Base-by-base conservation (phyloP, 768 basidiomycete species). In the Coprinopsis strossmayeri region DNA sequence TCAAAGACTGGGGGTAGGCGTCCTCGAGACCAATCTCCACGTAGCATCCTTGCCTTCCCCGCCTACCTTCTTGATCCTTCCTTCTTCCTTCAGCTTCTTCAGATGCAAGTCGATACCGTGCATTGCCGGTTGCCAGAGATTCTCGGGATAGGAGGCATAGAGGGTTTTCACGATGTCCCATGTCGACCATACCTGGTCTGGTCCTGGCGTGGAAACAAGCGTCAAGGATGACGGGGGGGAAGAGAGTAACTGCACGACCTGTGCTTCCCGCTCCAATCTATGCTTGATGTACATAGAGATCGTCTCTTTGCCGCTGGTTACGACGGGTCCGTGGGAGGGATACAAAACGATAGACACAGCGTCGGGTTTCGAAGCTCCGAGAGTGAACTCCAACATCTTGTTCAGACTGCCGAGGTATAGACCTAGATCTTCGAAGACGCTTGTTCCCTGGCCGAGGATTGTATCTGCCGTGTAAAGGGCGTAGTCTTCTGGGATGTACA, bases 381-480 rank as follows among this genome's bases (percentile, higher is more conserved):
- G 48, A 7, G 66, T 66, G 54, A 74, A 74, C n/a, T 63, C 59
- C 15, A 81, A 67, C 66, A 91, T 74, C 54, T 64, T 73, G 35
- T 69, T 71, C 37, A 95, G 73, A 50, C 81, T 84, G 3, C 67
- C 52, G 18, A 94, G 64, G 58, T 93, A 96, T 3, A 74, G 57
- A 0, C 73, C 68, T 12, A 97, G 78, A 57, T 95, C 87, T 55
- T 88, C 86, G 61, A 97, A 96, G 3, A 94, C 81, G 2, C 93
- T 76, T 0, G 91, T 91, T 5, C 93, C 92, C 53, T 92, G 82
- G 0, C 95, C 95, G 25, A 98, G 77, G 5, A 97, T 79, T 3
- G 84, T 90, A 66, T 98, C 95, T 0, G 87, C 90, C 0, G 91
- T 94, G 69, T 94, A 93, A 13, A 97, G 73, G 0, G 81, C 83